Conservation (phyloP, 345 rosid species). For the Microcos paniculata region DNA sequence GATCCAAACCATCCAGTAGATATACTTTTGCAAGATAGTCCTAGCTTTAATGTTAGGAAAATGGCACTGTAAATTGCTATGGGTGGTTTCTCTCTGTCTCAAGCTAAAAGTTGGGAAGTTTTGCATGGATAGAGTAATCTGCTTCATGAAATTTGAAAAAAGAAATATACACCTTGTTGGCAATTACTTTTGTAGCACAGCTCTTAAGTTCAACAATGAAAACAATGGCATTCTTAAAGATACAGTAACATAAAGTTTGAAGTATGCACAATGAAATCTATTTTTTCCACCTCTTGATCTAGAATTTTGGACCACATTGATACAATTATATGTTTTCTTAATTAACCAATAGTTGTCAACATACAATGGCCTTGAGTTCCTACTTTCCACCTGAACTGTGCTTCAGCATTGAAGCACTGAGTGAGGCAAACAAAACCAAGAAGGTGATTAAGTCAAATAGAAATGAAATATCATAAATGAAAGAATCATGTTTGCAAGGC, state of each 20-base stretch:
- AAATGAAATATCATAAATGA: not conserved
- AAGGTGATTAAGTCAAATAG: not conserved
- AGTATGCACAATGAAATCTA: not conserved
- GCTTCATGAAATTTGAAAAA: not conserved
- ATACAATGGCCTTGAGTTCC: not conserved
- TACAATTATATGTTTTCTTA: not conserved
- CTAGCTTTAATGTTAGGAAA: too few relatives aligned
- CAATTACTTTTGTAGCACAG: too few relatives aligned
- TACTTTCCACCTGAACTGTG: not conserved
- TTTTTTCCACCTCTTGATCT: not conserved
- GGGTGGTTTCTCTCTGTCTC: too few relatives aligned
- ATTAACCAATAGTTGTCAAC: not conserved
- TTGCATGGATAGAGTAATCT: too few relatives aligned
- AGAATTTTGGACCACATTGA: not conserved
- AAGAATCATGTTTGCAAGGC: not conserved
- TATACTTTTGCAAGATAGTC: too few relatives aligned
- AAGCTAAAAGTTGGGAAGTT: too few relatives aligned
- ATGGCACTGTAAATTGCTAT: too few relatives aligned
- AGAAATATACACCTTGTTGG: too few relatives aligned
- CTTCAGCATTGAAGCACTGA: not conserved
- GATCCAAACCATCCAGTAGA: too few relatives aligned
- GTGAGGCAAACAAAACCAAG: not conserved
- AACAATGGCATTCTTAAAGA: not conserved
- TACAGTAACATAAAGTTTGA: not conserved
- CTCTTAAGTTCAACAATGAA: too few relatives aligned